These are phyloP conservation scores for Canna indica DNA, from an alignment of 176 grass and related monocot genomes.

Conservation along the genomic window DNA sequence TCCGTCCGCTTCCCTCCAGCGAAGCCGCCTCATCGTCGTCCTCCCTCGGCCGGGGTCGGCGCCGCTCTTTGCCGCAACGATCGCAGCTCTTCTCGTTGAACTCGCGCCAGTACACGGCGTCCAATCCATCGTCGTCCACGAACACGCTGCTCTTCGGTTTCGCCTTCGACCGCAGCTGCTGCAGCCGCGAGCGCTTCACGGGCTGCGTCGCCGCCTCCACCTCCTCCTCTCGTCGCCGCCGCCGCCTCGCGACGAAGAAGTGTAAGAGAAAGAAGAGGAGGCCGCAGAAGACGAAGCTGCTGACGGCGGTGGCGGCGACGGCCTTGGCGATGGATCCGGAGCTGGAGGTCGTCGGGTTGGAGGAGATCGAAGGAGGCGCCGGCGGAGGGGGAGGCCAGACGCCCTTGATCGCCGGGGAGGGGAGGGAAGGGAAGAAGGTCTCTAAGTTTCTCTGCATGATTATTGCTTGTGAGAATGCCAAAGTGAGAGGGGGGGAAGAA, in stretches of 20 bases:
- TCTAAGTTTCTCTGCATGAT: conserved; percentile 1
- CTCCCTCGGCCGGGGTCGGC: not conserved
- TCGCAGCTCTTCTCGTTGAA: conserved; percentile 22
- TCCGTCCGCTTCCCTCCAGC: not conserved
- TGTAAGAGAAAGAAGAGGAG: conserved; percentile 68
- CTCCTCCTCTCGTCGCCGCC: not conserved
- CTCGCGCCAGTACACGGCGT: conserved; percentile 85
- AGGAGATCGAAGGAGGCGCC: not conserved
- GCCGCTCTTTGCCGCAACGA: not conserved
- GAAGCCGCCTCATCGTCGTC: not conserved
- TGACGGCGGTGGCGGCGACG: conserved; percentile 65
- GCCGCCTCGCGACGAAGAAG: conserved; percentile 26
- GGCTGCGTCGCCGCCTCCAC: conserved; percentile 8
- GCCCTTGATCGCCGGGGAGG: not conserved
- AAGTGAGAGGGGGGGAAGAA: too few relatives aligned
- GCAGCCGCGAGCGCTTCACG: conserved; percentile 20
- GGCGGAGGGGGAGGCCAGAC: conserved; percentile 11
- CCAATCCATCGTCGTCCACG: conserved; percentile 81
- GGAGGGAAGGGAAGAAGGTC: conserved; percentile 2
- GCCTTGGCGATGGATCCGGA: conserved; percentile 36
- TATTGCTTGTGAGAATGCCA: not conserved
- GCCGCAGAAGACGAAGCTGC: conserved; percentile 70
- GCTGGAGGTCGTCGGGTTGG: not conserved
- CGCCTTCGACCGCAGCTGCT: not conserved
- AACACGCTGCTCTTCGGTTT: conserved; percentile 17